Evolutionary conservation across 202 grass and related monocot genomes (phyloP), one percentile per base, ranked within the genome.

Genomic region (Musa balbisiana): DNA sequence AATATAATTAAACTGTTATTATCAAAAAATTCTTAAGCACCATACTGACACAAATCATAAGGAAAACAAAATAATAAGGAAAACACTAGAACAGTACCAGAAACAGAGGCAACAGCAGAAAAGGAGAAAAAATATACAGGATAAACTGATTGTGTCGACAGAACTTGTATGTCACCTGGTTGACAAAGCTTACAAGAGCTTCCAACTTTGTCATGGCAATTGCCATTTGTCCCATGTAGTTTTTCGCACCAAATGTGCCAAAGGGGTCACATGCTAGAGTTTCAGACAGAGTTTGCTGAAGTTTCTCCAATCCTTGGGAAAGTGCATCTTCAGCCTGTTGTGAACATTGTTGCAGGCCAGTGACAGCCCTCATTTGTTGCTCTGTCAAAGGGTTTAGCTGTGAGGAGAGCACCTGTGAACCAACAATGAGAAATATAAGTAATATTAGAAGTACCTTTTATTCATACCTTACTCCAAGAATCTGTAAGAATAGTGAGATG

Each of bases 151-250:
- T 70, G 24, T 25, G 51, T 6, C 27, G 19, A 12, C 1, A 53
- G 52, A 27, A 73, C 10, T 56, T 25, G 8, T 73, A 17, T 54
- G 12, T 91, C 80, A 94, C 94, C 91, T 98, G 87, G n/a, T 22
- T 76, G 2, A 94, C 78, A 78, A 99, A 90, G 66, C 60, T 64
- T 74, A 80, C 86, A 83, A 99, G 95, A 71, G 11, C 64, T 51
- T 92, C 88, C 51, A 99, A 83, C 80, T 80, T 91, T 51, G 62
- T 82, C 64, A 95, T 81, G 0, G 95, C 89, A 74, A 73, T 70
- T 64, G 12, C 70, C 83, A 94, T 91, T 26, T 96, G 92, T 49
- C 81, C 79, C 88, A 80, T 85, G 75, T 92, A 87, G 20, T 72
- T 58, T 79, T 55, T 69, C 20, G 73, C 73, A 71, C 93, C 87